These are phyloP conservation scores for Moesziomyces sp. DNA, from an alignment of 1,284 basidiomycete species.

Conservation along the genomic window DNA sequence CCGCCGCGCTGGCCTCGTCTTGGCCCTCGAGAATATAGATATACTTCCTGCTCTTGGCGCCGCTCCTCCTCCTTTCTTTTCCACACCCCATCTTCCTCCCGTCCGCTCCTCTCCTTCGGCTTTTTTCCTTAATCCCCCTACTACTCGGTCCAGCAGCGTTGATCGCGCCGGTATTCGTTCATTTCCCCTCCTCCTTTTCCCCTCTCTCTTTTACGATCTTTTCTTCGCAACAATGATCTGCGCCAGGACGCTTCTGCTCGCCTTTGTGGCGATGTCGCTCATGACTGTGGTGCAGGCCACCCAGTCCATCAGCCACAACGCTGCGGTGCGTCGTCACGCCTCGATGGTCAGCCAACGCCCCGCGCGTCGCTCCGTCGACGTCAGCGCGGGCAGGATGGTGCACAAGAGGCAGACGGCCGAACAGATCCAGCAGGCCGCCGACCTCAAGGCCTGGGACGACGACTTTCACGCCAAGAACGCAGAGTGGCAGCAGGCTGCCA, in stretches of 20 bases:
- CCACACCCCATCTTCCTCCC: neutral
- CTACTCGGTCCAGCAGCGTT: constrained; percentile 31
- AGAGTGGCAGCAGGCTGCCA: constrained; percentile 56
- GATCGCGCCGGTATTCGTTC: constrained; percentile 34
- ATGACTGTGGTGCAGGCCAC: constrained; percentile 39
- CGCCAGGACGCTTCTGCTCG: constrained; percentile 30
- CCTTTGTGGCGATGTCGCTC: constrained; percentile 36
- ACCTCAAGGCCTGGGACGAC: constrained; percentile 41
- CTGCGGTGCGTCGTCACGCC: constrained; percentile 32
- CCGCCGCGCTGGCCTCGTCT: too few relatives aligned
- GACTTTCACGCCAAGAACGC: constrained; percentile 51
- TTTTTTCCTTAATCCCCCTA: neutral
- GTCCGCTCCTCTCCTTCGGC: constrained; percentile 2
- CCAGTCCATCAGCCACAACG: constrained; percentile 42
- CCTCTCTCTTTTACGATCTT: constrained; percentile 1
- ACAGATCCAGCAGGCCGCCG: constrained; percentile 36
- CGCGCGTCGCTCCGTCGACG: constrained; percentile 27
- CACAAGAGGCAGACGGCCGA: constrained; percentile 43
- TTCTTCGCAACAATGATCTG: constrained; percentile 21
- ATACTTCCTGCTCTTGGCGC: neutral
- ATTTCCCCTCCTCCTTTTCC: neutral
- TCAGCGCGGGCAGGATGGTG: constrained; percentile 26
- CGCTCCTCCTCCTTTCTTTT: neutral
- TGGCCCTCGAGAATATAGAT: neutral
- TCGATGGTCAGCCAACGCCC: constrained; percentile 23